Conservation (phyloP, 306 rosid species). For the Glycine soja region DNA sequence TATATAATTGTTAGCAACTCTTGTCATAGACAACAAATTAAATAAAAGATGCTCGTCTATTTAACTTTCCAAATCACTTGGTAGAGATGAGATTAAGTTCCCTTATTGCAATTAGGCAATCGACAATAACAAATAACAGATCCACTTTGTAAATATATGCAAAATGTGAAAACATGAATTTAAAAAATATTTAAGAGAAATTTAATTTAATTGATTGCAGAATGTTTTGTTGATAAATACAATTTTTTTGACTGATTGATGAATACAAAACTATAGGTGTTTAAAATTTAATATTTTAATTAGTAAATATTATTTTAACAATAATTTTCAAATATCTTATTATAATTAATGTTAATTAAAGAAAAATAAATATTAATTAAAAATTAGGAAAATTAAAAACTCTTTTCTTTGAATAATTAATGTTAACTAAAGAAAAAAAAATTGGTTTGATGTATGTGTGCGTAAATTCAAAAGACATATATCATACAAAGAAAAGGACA, state of each 20-base stretch:
- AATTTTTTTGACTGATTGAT: too few species aligned
- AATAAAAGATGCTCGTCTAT: background rate
- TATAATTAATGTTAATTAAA: background rate
- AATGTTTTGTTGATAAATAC: background rate
- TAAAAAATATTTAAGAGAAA: background rate
- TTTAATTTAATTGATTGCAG: background rate
- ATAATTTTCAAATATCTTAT: background rate
- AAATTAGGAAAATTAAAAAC: background rate
- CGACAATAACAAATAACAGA: background rate
- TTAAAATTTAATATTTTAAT: background rate
- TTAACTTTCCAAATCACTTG: background rate
- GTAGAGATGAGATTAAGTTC: background rate
- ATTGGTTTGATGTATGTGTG: background rate
- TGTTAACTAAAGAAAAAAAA: background rate
- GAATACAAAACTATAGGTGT: background rate
- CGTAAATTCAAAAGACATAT: background rate
- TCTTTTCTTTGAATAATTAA: background rate
- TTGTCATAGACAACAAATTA: background rate
- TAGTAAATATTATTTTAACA: background rate
- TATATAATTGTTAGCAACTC: too few species aligned
- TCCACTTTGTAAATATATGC: background rate
- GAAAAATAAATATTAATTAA: background rate
- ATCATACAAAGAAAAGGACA: background rate
- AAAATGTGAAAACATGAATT: background rate
- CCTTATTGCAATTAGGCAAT: background rate